Percentiles rank a stretch among this genome's conserved stretches.
Conservation (phyloP, 176 grass and related monocot species). For the Phoenix dactylifera region DNA sequence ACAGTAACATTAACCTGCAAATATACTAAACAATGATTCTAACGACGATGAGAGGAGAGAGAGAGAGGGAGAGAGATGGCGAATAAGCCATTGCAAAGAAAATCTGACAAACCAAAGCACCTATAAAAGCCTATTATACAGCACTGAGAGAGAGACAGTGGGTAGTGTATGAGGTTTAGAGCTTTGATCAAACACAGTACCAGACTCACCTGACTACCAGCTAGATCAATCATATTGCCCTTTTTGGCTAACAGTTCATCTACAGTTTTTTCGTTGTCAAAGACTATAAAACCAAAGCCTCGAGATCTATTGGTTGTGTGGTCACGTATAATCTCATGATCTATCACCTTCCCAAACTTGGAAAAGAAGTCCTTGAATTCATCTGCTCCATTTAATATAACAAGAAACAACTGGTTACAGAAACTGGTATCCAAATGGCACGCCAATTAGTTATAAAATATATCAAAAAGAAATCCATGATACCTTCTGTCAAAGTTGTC, state of each 20-base stretch:
- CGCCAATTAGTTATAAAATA: too few relatives aligned
- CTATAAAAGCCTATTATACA: too few relatives aligned
- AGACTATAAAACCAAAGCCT: constrained; percentile 91
- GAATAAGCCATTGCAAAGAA: too few relatives aligned
- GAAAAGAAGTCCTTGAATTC: constrained; percentile 85
- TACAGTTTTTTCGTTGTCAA: constrained; percentile 77
- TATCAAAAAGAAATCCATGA: background rate
- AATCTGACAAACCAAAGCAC: too few relatives aligned
- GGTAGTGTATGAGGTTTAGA: background rate
- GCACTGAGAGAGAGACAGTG: too few relatives aligned
- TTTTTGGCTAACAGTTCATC: constrained; percentile 91
- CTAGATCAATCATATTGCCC: constrained; percentile 89
- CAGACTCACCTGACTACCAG: constrained; percentile 76
- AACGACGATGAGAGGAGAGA: too few relatives aligned
- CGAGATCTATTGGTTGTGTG: constrained; percentile 61
- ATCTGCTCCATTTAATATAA: constrained; percentile 33
- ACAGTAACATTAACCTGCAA: constrained; percentile 12
- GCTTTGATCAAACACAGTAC: constrained; percentile 4
- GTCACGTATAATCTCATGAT: constrained; percentile 83
- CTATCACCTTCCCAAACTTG: constrained; percentile 61
- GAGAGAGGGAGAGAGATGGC: too few relatives aligned
- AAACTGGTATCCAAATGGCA: too few relatives aligned
- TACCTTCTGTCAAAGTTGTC: constrained; percentile 61
- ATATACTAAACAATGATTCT: background rate
- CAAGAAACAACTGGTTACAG: too few relatives aligned